Base-by-base conservation (phyloP, 805 yeast species). In the Lachancea sp. region DNA sequence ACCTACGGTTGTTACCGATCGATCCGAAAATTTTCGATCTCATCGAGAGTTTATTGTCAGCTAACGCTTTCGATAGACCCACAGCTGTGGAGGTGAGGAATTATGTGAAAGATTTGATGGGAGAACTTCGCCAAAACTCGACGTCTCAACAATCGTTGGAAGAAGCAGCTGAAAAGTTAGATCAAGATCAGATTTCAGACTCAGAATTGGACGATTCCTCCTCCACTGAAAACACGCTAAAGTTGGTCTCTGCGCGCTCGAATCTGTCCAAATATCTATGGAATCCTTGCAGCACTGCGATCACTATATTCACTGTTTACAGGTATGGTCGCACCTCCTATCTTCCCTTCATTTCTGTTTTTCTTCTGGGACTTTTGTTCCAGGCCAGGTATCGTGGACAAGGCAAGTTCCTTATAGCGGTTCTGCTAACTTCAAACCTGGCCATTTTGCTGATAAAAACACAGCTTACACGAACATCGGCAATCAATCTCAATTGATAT, bases 1-100 rank as follows among this genome's bases (percentile, higher is more conserved):
- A 44, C 10, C 36, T 49, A 49, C 41, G 46, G 30, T 44, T 60
- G 32, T 49, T 37, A 2, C 51, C 55, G 13, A 50, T 66, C 10
- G 62, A 61, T 38, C 30, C 36, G 8, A 53, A 52, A 30, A 67
- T 74, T 5, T 62, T 63, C 44, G 62, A 60, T 4, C 55, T 79
- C 22, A 59, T 81, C 33, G 55, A 58, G 4, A 59, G 58, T 5
- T 59, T 76, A 57, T 59, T 78, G 1, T 56, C 65, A 18, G 47
- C 55, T 3, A 51, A 68, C 15, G 70, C 74, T 0, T 49, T 42
- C 0, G 46, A 52, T 8, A 69, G 87, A 42, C 75, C 79, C 7
- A 53, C 65, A 3, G 72, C 79, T 1, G 63, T 58, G 0, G 69
- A 70, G 17, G 62, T 77, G 0, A 56, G 73, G 11, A 45, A 17